Evolutionary conservation across 805 yeast species (phyloP).

Genomic region (Candida hungchunana): DNA sequence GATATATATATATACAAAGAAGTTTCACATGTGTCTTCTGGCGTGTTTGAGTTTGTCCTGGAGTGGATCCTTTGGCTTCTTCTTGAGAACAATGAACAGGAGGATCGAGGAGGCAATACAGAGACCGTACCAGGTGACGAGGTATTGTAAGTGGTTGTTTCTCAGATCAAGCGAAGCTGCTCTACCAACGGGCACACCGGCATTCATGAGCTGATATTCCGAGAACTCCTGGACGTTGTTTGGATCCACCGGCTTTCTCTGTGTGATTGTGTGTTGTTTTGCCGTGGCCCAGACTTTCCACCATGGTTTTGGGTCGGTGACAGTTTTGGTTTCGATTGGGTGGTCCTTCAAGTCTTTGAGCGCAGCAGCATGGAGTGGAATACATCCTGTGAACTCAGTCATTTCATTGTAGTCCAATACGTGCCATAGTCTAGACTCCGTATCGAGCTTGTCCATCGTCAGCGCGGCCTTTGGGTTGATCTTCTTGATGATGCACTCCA

Average conservation of each 20-base stretch:
- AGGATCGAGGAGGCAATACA: conserved; percentile 68
- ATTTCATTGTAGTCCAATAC: conserved; percentile 79
- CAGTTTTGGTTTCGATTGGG: conserved; percentile 39
- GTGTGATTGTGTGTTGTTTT: conserved; percentile 10
- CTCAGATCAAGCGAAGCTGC: conserved; percentile 75
- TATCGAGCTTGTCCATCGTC: conserved; percentile 69
- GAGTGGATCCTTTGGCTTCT: conserved; percentile 36
- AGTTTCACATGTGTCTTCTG: conserved; percentile 32
- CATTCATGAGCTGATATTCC: conserved; percentile 57
- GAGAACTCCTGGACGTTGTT: conserved; percentile 37
- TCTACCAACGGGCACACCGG: conserved; percentile 90
- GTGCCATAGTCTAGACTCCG: conserved; percentile 65
- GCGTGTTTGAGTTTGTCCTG: conserved; percentile 50
- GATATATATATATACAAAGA: conserved; percentile 2
- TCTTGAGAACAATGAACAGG: conserved; percentile 49
- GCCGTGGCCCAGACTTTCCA: conserved; percentile 27
- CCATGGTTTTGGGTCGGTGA: conserved; percentile 24
- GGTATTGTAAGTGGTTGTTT: conserved; percentile 87
- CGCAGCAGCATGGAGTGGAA: conserved; percentile 76
- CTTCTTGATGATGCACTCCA: conserved; percentile 69
- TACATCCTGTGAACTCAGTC: conserved; percentile 61
- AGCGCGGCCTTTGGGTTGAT: conserved; percentile 58
- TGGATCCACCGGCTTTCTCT: conserved; percentile 4
- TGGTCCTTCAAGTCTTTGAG: conserved; percentile 63
- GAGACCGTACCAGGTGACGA: conserved; percentile 93